phyloP scores from a whole-genome alignment of 176 grass and related monocot genomes.

The Poa annua region DNA sequence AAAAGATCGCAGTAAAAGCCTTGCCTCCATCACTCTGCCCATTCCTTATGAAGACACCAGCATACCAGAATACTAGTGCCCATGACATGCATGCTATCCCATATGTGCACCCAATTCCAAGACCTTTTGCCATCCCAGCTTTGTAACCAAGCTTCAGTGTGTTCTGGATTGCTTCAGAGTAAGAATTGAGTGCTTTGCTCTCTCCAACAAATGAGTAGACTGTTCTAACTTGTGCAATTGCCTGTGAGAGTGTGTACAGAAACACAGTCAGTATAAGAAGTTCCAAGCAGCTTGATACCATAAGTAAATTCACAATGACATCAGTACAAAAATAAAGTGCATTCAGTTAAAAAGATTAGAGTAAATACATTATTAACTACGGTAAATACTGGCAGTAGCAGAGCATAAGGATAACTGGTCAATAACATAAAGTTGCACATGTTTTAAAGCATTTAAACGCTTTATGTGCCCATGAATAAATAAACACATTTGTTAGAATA shows the following conservation, averaged over 20 bases:
- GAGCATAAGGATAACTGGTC: not conserved
- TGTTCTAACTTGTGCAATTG: conserved; percentile 96
- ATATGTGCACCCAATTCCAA: conserved; percentile 96
- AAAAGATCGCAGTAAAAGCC: conserved; percentile 95
- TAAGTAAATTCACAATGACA: not conserved
- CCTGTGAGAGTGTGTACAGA: conserved; percentile 40
- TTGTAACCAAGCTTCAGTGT: conserved; percentile 96
- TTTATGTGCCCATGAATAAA: conserved; percentile 13
- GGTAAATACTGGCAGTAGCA: not conserved
- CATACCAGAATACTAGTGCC: conserved; percentile 98
- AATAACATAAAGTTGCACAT: not conserved
- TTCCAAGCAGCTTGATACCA: conserved; percentile 10
- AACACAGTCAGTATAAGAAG: conserved; percentile 23
- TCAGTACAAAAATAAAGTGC: not conserved
- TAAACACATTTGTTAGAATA: not conserved
- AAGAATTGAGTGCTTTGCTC: conserved; percentile 89
- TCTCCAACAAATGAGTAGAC: conserved; percentile 98
- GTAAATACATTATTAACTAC: not conserved
- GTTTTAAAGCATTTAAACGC: not conserved
- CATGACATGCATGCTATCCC: conserved; percentile 98
- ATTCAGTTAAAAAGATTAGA: not conserved
- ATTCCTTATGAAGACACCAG: conserved; percentile 94
- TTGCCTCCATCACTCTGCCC: conserved; percentile 91
- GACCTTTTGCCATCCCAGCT: conserved; percentile 97
- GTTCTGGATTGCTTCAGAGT: conserved; percentile 92